Evolutionary conservation across 768 basidiomycete genomes (phyloP).

Genomic region (Hemileccinum impolitum): DNA sequence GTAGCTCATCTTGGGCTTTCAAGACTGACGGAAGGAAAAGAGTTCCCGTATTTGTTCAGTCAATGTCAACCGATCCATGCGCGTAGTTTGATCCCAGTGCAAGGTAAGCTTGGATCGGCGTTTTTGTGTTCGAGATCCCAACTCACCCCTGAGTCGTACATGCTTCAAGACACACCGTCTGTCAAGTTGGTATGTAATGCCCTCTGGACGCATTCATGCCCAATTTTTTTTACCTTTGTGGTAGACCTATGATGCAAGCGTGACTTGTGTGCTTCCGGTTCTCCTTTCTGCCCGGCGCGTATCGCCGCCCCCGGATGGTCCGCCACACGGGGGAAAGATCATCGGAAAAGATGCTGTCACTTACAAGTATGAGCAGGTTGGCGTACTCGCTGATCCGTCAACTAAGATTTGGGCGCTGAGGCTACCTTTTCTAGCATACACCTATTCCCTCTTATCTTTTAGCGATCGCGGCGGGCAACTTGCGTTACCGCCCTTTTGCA

Average conservation of each 20-base stretch:
- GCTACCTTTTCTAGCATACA: slow-evolving; percentile 50
- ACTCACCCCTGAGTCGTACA: background rate
- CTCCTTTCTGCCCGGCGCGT: slow-evolving; percentile 81
- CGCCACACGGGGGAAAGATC: slow-evolving; percentile 66
- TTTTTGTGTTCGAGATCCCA: background rate
- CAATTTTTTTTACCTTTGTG: background rate
- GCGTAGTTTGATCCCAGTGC: slow-evolving; percentile 72
- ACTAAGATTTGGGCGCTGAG: background rate
- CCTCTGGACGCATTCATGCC: background rate
- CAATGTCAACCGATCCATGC: slow-evolving; percentile 94
- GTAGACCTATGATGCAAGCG: slow-evolving; percentile 81
- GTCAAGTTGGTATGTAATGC: slow-evolving; percentile 70
- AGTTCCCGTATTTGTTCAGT: slow-evolving; percentile 84
- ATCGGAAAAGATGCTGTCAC: slow-evolving; percentile 71
- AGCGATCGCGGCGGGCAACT: slow-evolving; percentile 84
- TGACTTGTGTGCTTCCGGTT: slow-evolving; percentile 77
- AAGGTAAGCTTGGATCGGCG: slow-evolving; percentile 45
- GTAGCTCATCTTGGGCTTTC: background rate
- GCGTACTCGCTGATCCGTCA: slow-evolving; percentile 6
- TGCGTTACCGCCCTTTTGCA: slow-evolving; percentile 68
- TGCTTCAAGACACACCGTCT: slow-evolving; percentile 68
- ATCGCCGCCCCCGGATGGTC: slow-evolving; percentile 70
- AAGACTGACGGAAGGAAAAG: slow-evolving; percentile 87
- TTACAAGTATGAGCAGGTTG: slow-evolving; percentile 77
- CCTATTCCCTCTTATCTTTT: slow-evolving; percentile 91